phyloP scores from a whole-genome alignment of 2,329 filamentous ascomycete species.

The Chrysoporthe deuterocubensis region DNA sequence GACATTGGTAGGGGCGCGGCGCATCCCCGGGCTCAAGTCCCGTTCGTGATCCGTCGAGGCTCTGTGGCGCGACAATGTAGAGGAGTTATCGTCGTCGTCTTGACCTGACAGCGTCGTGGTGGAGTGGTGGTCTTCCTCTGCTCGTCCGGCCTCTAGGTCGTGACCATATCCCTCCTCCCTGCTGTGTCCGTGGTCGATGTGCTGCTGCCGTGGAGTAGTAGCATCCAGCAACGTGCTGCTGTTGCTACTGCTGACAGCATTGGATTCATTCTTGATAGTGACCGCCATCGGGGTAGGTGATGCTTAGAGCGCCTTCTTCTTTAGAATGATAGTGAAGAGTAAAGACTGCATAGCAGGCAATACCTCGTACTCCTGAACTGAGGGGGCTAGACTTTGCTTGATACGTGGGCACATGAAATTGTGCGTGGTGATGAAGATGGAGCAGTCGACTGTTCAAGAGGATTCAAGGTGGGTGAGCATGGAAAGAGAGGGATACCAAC shows the following conservation, averaged over 20 bases:
- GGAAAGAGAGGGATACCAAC: constrained; percentile 1
- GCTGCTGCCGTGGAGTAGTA: constrained; percentile 3
- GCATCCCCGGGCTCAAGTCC: constrained; percentile 8
- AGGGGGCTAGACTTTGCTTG: not conserved
- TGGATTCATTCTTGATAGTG: constrained; percentile 2
- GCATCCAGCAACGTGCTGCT: not conserved
- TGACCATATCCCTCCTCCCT: not conserved
- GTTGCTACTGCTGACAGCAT: not conserved
- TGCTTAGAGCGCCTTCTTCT: constrained; percentile 11
- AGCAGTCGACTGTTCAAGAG: constrained; percentile 5
- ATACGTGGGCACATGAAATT: constrained; percentile 16
- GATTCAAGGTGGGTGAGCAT: not conserved
- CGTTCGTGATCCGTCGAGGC: constrained; percentile 8
- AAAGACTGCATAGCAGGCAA: constrained; percentile 27
- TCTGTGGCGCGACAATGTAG: constrained; percentile 11
- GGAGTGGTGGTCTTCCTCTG: constrained; percentile 14
- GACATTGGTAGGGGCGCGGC: constrained; percentile 31
- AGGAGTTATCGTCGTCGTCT: constrained; percentile 5
- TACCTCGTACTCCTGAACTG: constrained; percentile 1
- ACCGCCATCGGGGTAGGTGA: constrained; percentile 4
- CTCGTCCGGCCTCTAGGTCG: constrained; percentile 14
- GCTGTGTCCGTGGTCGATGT: not conserved
- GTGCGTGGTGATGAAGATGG: not conserved
- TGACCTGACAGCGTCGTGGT: constrained; percentile 15
- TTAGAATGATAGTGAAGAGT: constrained; percentile 10